phyloP scores from a whole-genome alignment of 768 basidiomycete genomes.

The Leccinellum luteum region DNA sequence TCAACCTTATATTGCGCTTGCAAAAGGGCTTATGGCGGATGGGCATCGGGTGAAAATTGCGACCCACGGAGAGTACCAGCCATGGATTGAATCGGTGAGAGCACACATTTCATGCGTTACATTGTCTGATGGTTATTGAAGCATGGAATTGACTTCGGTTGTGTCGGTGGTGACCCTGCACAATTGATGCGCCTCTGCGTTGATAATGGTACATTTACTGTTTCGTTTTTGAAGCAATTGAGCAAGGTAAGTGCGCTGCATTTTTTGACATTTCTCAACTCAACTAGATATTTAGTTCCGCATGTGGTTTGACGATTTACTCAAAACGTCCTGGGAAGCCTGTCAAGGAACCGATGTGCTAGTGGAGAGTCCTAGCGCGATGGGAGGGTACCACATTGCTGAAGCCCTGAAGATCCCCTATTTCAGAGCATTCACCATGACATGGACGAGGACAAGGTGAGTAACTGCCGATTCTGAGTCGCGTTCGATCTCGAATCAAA shows the following conservation, averaged over 20 bases:
- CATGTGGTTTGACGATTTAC: slow-evolving; percentile 95
- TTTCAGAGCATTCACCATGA: slow-evolving; percentile 96
- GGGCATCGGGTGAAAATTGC: slow-evolving; percentile 91
- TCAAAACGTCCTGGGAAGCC: slow-evolving; percentile 94
- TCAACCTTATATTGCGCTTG: slow-evolving; percentile 95
- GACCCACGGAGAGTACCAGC: slow-evolving; percentile 91
- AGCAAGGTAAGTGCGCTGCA: slow-evolving; percentile 57
- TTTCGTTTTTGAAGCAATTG: slow-evolving; percentile 91
- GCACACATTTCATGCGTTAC: neutral
- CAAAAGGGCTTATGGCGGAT: slow-evolving; percentile 86
- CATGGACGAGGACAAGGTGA: slow-evolving; percentile 90
- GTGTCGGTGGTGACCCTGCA: slow-evolving; percentile 95
- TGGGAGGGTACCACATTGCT: slow-evolving; percentile 96
- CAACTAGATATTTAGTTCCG: slow-evolving; percentile 63
- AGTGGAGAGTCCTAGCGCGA: slow-evolving; percentile 93
- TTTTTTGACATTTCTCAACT: slow-evolving; percentile 4
- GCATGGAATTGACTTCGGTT: slow-evolving; percentile 95
- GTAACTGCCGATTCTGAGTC: neutral
- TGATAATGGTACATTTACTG: slow-evolving; percentile 96
- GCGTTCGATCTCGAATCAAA: slow-evolving; percentile 2
- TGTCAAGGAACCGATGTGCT: slow-evolving; percentile 94
- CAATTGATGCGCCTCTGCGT: slow-evolving; percentile 98
- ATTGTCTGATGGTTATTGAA: slow-evolving; percentile 30
- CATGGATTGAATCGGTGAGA: slow-evolving; percentile 93
- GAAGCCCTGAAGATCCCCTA: slow-evolving; percentile 93